A percentile compares a stretch with the other conserved stretches of the same genome.
Evolutionary conservation across 225 moss, liverwort and hornwort genomes (phyloP).

Genomic region (Anthoceros angustus): DNA sequence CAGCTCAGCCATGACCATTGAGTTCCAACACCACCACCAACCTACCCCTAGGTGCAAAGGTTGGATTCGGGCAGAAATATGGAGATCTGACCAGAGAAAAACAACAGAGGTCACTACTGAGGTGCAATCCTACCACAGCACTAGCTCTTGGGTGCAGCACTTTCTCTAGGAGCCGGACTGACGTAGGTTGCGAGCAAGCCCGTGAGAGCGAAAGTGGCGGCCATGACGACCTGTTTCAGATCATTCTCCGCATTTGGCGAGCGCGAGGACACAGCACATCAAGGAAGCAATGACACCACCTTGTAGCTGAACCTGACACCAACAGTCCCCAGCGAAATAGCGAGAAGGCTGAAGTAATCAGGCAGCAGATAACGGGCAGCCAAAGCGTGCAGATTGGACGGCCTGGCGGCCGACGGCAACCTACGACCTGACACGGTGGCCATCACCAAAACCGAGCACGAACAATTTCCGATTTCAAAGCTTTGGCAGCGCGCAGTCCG

Average conservation of each 20-base stretch:
- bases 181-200: conserved; percentile 65
- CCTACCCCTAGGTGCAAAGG: background rate
- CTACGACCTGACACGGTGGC: conserved; percentile 55
- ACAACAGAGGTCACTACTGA: too few relatives aligned
- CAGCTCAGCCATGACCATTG: too few relatives aligned
- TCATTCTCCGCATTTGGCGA: conserved; percentile 71
- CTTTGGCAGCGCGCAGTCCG: background rate
- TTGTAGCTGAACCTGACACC: conserved; percentile 80
- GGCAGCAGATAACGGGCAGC: conserved; percentile 56
- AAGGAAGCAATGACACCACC: conserved; percentile 64
- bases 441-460: conserved; percentile 16
- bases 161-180: conserved; percentile 26
- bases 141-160: background rate
- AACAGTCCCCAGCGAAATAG: conserved; percentile 52
- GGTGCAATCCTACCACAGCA: too few relatives aligned
- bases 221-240: conserved; percentile 89
- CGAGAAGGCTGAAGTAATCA: conserved; percentile 72
- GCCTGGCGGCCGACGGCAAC: conserved; percentile 47
- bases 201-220: conserved; percentile 79
- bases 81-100: too few relatives aligned
- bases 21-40: background rate
- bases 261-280: conserved; percentile 64
- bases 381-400: conserved; percentile 31
- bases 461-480: background rate
- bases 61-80: too few relatives aligned